These are phyloP conservation scores for Arabidopsis thaliana DNA, from an alignment of 345 rosid species.

Conservation along the genomic window DNA sequence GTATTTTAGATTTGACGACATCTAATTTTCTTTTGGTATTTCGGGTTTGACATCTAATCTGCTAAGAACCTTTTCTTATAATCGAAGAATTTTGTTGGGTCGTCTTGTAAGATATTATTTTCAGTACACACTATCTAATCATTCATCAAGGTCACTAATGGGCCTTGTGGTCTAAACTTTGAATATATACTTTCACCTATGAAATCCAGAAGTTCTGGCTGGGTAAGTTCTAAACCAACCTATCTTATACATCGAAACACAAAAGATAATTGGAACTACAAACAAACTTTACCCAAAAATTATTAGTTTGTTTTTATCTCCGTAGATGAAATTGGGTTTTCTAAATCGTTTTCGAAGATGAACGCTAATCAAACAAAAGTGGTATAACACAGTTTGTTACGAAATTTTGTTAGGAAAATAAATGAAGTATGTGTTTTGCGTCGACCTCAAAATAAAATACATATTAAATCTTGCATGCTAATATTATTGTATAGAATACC, in stretches of 20 bases:
- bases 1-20: neutral
- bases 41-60: neutral
- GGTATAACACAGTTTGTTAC: no score
- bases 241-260: neutral
- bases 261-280: neutral
- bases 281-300: neutral
- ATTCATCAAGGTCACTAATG: neutral
- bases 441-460: neutral
- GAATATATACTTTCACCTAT: neutral
- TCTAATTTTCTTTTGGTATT: neutral
- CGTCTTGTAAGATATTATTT: neutral
- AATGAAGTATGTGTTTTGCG: neutral
- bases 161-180: slow-evolving; percentile 12
- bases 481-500: neutral
- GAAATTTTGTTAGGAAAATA: neutral
- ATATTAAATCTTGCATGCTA: neutral
- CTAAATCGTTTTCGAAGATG: neutral
- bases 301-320: neutral
- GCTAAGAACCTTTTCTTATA: neutral
- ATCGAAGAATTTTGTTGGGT: neutral
- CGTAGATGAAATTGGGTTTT: neutral
- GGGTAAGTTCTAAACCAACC: neutral
- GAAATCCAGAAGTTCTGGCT: neutral
- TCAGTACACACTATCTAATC: neutral
- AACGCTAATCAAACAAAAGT: neutral